Base-by-base conservation (phyloP, 2,329 filamentous ascomycete genomes). In the Penicillium sp. region DNA sequence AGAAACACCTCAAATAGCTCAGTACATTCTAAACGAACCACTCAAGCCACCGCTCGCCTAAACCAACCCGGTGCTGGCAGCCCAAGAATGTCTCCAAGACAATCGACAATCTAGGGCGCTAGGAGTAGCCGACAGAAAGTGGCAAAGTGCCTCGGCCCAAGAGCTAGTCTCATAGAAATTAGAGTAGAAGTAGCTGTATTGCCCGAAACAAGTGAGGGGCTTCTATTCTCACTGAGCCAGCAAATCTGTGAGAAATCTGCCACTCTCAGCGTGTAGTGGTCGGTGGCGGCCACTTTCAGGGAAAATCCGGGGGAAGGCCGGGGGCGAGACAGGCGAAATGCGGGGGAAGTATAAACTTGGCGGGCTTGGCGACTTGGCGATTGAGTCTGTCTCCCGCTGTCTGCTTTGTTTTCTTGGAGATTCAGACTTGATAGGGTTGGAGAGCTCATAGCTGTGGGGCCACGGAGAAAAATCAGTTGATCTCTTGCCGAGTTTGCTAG, bases 51-150 rank as follows among this genome's bases (percentile, higher is more conserved):
- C 14, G 31, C 29, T 47, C 48, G 43, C 43, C 37, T 35, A 49
- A 28, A 39, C 4, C 45, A 40, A 12, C 49, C 43, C 39, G 8
- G 8, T 38, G 19, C 27, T 34, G 13, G 4, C 6, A 9, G 40
- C 40, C 43, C 29, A 34, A 33, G 30, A 45, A 38, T n/a, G 12
- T 16, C 36, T 4, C 14, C 13, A 14, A 19, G 9, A n/a, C 12
- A 29, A 31, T 1, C 8, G n/a, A 29, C 12, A 12, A 29, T 18
- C 16, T 2, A 27, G 27, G 41, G 16, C 4, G 18, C 34, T 22
- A 22, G 19, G 19, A 53, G 50, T 55, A 55, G 46, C 53, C 53
- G 52, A 52, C 33, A 52, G 25, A 16, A 48, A 47, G 11, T 42
- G 29, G 35, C 4, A 13, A 46, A 31, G 19, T 50, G 41, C 53